Conservation (phyloP, 2,329 filamentous ascomycete genomes). For the Pyricularia grisea region DNA sequence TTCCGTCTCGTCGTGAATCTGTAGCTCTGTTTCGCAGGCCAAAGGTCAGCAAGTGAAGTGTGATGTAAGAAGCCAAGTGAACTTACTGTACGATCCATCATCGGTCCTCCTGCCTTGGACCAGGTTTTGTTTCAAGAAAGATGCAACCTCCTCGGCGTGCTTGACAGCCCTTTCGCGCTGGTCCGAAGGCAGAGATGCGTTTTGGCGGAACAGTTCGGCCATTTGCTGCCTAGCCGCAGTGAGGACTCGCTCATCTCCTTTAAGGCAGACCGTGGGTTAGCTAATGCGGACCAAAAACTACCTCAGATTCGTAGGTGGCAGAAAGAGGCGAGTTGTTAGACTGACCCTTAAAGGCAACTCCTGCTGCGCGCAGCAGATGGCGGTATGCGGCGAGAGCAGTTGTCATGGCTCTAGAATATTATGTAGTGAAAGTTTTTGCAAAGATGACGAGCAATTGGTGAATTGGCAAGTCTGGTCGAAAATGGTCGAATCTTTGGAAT, state of each 20-base stretch:
- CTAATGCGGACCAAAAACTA: background rate
- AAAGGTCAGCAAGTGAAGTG: background rate
- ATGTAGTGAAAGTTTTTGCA: background rate
- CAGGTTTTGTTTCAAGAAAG: slow-evolving; percentile 71
- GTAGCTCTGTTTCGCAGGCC: slow-evolving; percentile 48
- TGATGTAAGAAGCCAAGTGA: too few species aligned
- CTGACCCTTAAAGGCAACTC: slow-evolving; percentile 3
- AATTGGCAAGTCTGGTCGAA: background rate
- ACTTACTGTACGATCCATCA: slow-evolving; percentile 52
- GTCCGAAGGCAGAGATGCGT: slow-evolving; percentile 46
- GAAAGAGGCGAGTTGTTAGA: background rate
- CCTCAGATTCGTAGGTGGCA: background rate
- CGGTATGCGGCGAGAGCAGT: slow-evolving; percentile 1
- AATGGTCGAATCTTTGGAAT: background rate
- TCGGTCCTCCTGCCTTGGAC: slow-evolving; percentile 65
- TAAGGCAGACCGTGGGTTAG: background rate
- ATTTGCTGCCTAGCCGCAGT: slow-evolving; percentile 63
- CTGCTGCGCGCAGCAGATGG: slow-evolving; percentile 1
- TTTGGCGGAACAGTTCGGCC: slow-evolving; percentile 62
- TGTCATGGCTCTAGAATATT: background rate
- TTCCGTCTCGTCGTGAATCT: slow-evolving; percentile 87
- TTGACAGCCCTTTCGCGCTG: slow-evolving; percentile 56
- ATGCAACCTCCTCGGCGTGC: slow-evolving; percentile 75
- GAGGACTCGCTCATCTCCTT: slow-evolving; percentile 64
- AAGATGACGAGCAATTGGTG: background rate